phyloP scores from a whole-genome alignment of 2,329 filamentous ascomycete species.

The Tolypocladium amazonense region DNA sequence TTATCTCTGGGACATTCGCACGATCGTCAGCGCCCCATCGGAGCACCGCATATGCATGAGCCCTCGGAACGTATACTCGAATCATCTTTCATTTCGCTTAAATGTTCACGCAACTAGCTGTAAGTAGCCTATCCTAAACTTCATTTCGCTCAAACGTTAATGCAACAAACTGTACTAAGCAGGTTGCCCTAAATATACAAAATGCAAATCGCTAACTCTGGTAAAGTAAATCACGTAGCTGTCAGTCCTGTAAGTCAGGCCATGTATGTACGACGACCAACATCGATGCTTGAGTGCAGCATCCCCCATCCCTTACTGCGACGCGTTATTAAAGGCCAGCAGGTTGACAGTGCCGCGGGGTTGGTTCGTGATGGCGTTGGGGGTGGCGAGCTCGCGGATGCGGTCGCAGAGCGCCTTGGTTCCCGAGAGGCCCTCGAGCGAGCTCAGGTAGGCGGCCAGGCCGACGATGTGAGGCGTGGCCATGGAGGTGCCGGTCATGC shows the following conservation, averaged over 20 bases:
- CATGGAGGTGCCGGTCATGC: conserved; percentile 30
- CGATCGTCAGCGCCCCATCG: background rate
- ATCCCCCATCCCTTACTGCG: background rate
- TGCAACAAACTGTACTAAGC: background rate
- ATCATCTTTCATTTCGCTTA: background rate
- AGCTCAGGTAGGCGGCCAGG: conserved; percentile 31
- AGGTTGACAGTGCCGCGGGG: background rate
- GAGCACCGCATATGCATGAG: background rate
- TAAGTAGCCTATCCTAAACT: too few species aligned
- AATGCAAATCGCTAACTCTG: background rate
- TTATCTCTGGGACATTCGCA: background rate
- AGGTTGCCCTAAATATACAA: background rate
- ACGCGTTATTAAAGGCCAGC: background rate
- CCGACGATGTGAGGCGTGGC: conserved; percentile 29
- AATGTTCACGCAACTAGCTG: too few species aligned
- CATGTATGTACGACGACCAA: background rate
- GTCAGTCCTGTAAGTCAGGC: background rate
- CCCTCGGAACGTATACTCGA: accelerated
- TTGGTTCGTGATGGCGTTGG: conserved; percentile 12
- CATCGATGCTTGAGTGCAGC: background rate
- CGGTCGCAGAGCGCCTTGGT: conserved; percentile 32
- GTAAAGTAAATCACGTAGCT: too few species aligned
- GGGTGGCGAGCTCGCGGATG: conserved; percentile 30
- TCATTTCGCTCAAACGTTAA: background rate
- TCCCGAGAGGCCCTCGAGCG: conserved; percentile 27